Base-by-base conservation (phyloP, 306 rosid genomes). In the Acmispon strigosus region DNA sequence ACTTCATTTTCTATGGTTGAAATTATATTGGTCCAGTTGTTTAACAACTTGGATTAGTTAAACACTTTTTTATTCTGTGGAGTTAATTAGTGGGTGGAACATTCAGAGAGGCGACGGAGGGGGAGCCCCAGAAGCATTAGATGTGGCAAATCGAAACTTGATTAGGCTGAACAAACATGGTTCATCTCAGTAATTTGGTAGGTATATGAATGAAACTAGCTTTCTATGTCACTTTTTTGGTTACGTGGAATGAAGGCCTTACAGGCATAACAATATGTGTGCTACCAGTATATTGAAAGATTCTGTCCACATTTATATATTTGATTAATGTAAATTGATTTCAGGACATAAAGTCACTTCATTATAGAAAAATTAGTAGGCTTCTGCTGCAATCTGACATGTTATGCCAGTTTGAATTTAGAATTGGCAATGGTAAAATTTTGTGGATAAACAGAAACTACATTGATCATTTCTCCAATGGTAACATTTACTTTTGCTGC, bases 121-220 rank as follows among this genome's bases (percentile, higher is more conserved):
- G 1, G 80, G 80, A 58, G 69, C 80, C 20, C 80, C 75, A 3
- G 69, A 67, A 5, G 80, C 80, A 58, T 49, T 76, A 16, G 80
- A 67, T 39, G 7, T 76, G 50, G 69, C 80, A 49, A 76, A 76
- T 22, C 39, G 47, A 12, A 58, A 67, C 27, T 39, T 76, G 75
- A 1, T 20, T 22, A 10, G 17, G 49, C 4, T 11, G 44, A 66
- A 7, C 13, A 66, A 56, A 66, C 61, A 32, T 18, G 43, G 10
- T 6, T 42, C n/a, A 15, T 16, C n/a, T 15, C 10, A 64, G 34
- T 57, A 34, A 66, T 36, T 16, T 47, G 20, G 17, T 13, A 74
- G 56, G 57, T 16, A 27, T 53, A 47, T 12, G 45, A 34, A 66
- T 58, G 43, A 14, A 45, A 34, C 24, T 56, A 34, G 13, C 3